Evolutionary conservation across 2,329 filamentous ascomycete genomes (phyloP), one percentile per base, ranked within the genome.

Genomic region (Pseudogymnoascus destructans): DNA sequence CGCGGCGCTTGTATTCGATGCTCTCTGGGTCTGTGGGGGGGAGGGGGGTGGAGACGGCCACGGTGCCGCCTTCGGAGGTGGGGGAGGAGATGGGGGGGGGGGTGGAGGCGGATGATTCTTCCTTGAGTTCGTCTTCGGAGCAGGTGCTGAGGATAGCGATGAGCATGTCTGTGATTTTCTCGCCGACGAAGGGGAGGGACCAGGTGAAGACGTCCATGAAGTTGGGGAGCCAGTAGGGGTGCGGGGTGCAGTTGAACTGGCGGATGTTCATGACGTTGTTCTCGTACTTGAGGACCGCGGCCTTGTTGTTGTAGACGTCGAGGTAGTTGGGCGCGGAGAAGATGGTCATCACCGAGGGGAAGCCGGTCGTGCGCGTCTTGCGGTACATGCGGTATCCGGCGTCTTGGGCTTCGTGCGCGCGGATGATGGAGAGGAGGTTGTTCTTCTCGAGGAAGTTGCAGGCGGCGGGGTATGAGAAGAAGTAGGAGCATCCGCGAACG

Each of bases 191-290:
- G 0, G 93, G 93, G 61, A 98, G 78, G 32, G 93, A 98, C 93
- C 93, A 98, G n/a, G 93, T 98, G 71, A 98, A 98, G 63, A 98
- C 93, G 69, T 98, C 93, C 93, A 98, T 98, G 71, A 98, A 98
- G 77, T 98, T 98, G 58, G 93, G 93, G 55, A 98, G 81, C 93
- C 93, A 98, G 78, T 98, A 98, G 5, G 93, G 93, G 72, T 98
- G 93, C 32, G 93, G 93, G 19, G 93, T 97, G 80, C 92, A 98
- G 79, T 98, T 98, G 77, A 98, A 98, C 73, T 98, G 93, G 60
- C 93, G 84, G 70, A 98, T 98, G 77, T 98, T 98, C 93, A 98
- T 98, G 61, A 98, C 93, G 69, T 98, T 98, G 74, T 98, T 98
- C 76, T 98, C 93, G 71, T 98, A 98, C 76, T 98, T 98, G 67